Evolutionary conservation across 2,329 filamentous ascomycete species (phyloP), one percentile per base, ranked within the genome.

Genomic region (Torrubiella hemipterigena): DNA sequence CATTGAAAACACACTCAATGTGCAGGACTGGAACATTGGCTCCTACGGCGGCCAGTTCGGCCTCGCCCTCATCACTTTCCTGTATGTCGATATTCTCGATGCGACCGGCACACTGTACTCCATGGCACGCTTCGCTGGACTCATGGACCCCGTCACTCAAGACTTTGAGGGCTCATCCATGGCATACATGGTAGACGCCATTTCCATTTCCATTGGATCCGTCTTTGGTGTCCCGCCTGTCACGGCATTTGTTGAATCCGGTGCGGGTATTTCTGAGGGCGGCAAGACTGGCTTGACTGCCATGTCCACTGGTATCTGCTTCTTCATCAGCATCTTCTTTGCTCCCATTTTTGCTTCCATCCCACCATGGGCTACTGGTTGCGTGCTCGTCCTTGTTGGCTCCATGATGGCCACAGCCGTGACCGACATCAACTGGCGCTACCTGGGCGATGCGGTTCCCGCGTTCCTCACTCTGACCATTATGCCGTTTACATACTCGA

Each of bases 401-500:
- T 77, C 77, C 14, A 79, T 93, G 68, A 93, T 93, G 85, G 75
- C 79, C 34, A 70, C 74, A 38, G 69, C 81, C 2, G 81, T 81
- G 10, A 73, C 72, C 12, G 80, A 91, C 40, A 87, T 93, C 63
- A 93, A 93, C 65, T 93, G 85, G 85, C 65, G 65, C 28, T 93
- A 93, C 56, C 65, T 84, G 38, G 84, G 84, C 31, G 85, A 93
- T 51, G 78, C 82, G 1, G 67, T 93, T 16, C 85, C 85, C 0
- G 83, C 85, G 4, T 93, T 93, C 58, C 61, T 93, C 21, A 86
- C 81, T 30, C 80, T 93, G 40, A 74, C 77, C 35, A 59, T 87
- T 38, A 93, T 93, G 85, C 84, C 85, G 0, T 91, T 93, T 57
- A 86, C 81, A 2, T 93, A 91, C 62, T 83, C 77, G 24, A 91